Evolutionary conservation across 768 basidiomycete species (phyloP), one percentile per base, ranked within the genome.

Genomic region (Kwoniella botswanensis): DNA sequence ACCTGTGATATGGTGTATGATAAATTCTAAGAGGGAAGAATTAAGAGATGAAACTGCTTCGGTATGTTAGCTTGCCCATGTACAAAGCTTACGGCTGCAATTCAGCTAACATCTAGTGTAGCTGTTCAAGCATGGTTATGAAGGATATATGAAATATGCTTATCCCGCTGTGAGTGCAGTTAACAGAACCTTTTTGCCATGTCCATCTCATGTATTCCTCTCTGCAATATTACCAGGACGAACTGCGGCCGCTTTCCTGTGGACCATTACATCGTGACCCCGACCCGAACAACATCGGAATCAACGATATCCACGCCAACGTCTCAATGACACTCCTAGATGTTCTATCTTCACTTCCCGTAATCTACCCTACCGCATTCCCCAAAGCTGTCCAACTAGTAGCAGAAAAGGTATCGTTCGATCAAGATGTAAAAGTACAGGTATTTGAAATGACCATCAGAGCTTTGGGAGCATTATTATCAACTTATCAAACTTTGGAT

Each of bases 381-480:
- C 91, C 93, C 76, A 86, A 85, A n/a, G 94, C 93, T 3, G 90
- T 98, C 63, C 88, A 88, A 70, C 89, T 92, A 72, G 88, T 94
- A 65, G 91, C 96, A 62, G 84, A 89, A 64, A 89, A 88, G 87
- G 92, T 97, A 50, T 90, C 90, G 0, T 98, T 97, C 82, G 92
- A 98, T 80, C 91, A 94, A 68, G 90, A 98, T 83, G 93, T 93
- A 53, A 93, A 90, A 83, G 94, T 97, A n/a, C 96, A 99, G 86
- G 91, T 98, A 4, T 99, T 99, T 79, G 96, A 99, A 85, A 93
- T 92, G 11, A 98, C 93, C 0, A 98, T 98, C 66, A 89, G 95
- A 29, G 93, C 94, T 6, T 86, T 99, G 10, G 97, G 97, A 3
- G 93, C 94, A 4, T 87, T 99, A 46, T 75, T 85, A 41, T 82